Evolutionary conservation across 176 grass and related monocot species (phyloP), one percentile per base, ranked within the genome.

Genomic region (Microstegium vimineum): DNA sequence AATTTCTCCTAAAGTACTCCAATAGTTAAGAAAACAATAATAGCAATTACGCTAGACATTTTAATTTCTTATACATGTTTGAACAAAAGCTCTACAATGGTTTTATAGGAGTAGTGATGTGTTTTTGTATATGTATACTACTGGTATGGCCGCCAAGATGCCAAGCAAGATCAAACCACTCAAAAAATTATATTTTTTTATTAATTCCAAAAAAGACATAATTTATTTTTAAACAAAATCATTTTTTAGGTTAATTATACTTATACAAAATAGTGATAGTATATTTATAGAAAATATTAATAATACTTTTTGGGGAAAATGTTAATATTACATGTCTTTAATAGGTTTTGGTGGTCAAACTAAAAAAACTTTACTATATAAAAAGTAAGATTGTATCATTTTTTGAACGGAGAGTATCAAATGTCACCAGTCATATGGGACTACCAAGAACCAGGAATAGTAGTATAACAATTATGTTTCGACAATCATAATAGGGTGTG

Each of bases 401-500:
- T 49, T 49, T 5, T 17, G 7, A 49, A 31, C 30, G 3, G 17
- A 20, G 18, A 56, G 7, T 56, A 56, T 56, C 51, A 56, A 56
- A 56, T n/a, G 22, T 14, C 5, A 54, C 2, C 12, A 36, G 16
- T 59, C 51, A 75, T 36, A 27, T 33, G 20, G 14, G 15, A 43
- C 3, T 23, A 66, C 25, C 27, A 37, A 10, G 37, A 38, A 66
- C 25, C 27, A 37, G 14, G 37, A 38, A 81, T 75, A 13, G 8
- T 14, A 40, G 20, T 49, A 28, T 46, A 23, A 46, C 74, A 63
- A 18, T 40, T 72, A 40, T 64, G 51, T 76, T 63, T 40, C 10
- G 74, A 8, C 71, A 59, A 86, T 73, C 46, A 52, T 20, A 76
- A 82, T 69, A 71, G 31, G 51, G 51, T 54, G 65, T 45, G 30